phyloP scores from a whole-genome alignment of 305 asterid genomes.

The Fraxinus angustifolia region DNA sequence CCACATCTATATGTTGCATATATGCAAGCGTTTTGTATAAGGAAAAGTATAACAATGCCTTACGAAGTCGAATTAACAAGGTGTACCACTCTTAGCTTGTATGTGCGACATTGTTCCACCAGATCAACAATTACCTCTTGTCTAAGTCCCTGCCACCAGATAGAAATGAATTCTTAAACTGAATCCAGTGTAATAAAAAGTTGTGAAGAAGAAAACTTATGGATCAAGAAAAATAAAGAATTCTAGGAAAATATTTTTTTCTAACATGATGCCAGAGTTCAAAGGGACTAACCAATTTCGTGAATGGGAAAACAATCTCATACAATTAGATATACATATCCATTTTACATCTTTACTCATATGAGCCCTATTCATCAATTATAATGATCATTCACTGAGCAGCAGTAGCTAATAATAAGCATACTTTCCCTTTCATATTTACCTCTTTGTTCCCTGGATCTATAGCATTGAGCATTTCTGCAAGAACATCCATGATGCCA shows the following conservation, averaged over 20 bases:
- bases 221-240: background rate
- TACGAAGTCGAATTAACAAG: slow-evolving; percentile 98
- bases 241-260: background rate
- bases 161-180: slow-evolving; percentile 8
- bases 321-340: slow-evolving; percentile 1
- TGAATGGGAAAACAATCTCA: background rate
- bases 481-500: slow-evolving; percentile 95
- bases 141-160: slow-evolving; percentile 63
- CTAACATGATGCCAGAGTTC: slow-evolving; percentile 9
- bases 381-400: slow-evolving; percentile 17
- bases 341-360: background rate
- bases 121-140: slow-evolving; percentile 96
- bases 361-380: background rate
- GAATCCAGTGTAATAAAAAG: background rate
- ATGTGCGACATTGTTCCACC: slow-evolving; percentile 93
- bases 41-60: slow-evolving; percentile 38
- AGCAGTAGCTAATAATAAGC: slow-evolving; percentile 3
- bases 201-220: background rate
- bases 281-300: background rate
- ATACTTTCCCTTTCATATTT: slow-evolving; percentile 20
- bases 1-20: background rate
- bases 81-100: slow-evolving; percentile 96
- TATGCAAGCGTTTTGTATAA: slow-evolving; percentile 9
- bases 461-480: slow-evolving; percentile 93
- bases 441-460: slow-evolving; percentile 96